Base-by-base conservation (phyloP, 352 stramenopile species). In the Phytopythium mirpurense region DNA sequence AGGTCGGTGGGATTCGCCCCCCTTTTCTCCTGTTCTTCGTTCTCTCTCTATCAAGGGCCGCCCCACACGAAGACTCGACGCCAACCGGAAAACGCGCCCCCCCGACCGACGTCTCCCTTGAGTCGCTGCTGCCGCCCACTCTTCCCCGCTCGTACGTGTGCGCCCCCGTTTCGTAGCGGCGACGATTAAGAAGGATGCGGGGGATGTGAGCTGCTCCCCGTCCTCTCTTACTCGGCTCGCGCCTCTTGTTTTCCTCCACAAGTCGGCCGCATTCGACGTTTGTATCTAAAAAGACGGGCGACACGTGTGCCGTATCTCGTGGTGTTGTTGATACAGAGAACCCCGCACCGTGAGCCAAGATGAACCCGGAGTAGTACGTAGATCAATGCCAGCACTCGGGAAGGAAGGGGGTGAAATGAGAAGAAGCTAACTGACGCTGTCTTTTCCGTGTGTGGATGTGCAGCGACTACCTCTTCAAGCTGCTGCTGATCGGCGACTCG, bases 381-480 rank as follows among this genome's bases (percentile, higher is more conserved):
- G 16, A 37, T 51, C 29, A 40, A 51, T 59, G 51, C 48, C 44
- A 16, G 21, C 15, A 11, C 32, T 3, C 11, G 32, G 16, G 15
- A 38, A 14, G 34, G 41, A 31, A 26, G 16, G 18, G 3, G 42
- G 21, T 15, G 29, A 32, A 9, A 5, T 9, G 29, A 32, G 29
- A 9, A 32, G 9, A 9, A 32, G 29, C 29, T 5, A 18, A n/a
- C 54, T 74, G 51, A 72, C 57, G 34, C 4, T 11, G 2, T 12
- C 1, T 9, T 23, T 10, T 55, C 29, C 41, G n/a, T 56, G 24
- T 19, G n/a, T 24, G 18, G 10, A 56, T 9, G 29, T 9, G 36
- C 62, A 97, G 92, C 88, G 98, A 99, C 76, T 98, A 98, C 76
- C 68, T 99, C 46, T 98, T 99, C 74, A 99, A 99, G 80, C 84